These are phyloP conservation scores for Xylaria cubensis DNA, from an alignment of 495 filamentous ascomycete species.

Conservation along the genomic window DNA sequence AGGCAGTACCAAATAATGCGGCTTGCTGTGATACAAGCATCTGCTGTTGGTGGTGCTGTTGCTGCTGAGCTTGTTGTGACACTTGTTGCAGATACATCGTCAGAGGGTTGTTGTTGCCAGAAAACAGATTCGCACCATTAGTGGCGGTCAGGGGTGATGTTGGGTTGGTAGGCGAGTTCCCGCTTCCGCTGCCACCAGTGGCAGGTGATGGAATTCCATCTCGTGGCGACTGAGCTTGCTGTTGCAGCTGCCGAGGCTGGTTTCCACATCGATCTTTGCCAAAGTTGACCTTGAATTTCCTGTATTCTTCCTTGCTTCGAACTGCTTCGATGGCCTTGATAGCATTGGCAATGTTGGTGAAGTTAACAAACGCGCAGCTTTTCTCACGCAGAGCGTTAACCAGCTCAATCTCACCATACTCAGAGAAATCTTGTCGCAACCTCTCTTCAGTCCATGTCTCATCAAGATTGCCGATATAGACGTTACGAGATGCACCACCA, in stretches of 20 bases:
- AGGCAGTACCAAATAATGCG: constrained; percentile 64
- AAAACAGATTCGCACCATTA: constrained; percentile 68
- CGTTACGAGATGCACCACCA: constrained; percentile 93
- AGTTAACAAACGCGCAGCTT: constrained; percentile 99
- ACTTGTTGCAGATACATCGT: constrained; percentile 94
- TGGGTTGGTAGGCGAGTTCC: constrained; percentile 56
- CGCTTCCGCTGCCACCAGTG: constrained; percentile 60
- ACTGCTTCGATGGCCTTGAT: constrained; percentile 99
- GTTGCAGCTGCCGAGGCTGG: constrained; percentile 81
- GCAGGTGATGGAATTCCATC: constrained; percentile 76
- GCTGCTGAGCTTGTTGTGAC: constrained; percentile 77
- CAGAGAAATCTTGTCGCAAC: constrained; percentile 93
- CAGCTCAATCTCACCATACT: constrained; percentile 97
- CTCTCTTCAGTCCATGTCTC: constrained; percentile 97
- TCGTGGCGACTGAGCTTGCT: constrained; percentile 67
- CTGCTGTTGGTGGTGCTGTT: constrained; percentile 73
- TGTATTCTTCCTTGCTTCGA: constrained; percentile 92
- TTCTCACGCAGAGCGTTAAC: constrained; percentile 97
- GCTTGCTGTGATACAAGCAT: constrained; percentile 65
- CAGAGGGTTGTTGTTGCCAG: constrained; percentile 84
- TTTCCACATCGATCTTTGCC: constrained; percentile 98
- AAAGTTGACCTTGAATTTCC: constrained; percentile 99
- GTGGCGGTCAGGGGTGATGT: constrained; percentile 43
- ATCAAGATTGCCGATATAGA: constrained; percentile 97
- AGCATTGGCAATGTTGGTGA: constrained; percentile 98